A percentile compares a stretch with the other conserved stretches of the same genome.
Evolutionary conservation across 257 asterid genomes (phyloP).

Genomic region (Scutellaria barbata): DNA sequence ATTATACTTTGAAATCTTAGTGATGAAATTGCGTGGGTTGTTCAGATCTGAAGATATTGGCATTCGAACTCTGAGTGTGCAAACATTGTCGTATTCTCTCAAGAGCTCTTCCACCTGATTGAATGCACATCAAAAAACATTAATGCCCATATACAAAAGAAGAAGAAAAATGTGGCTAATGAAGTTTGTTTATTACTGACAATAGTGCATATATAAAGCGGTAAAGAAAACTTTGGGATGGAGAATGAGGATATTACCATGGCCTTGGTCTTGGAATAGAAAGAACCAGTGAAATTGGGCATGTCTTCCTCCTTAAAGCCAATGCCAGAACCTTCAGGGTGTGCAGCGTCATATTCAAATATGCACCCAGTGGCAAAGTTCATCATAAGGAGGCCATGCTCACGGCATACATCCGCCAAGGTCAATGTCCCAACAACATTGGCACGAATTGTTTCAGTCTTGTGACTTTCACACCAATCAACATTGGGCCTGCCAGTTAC

Average conservation of each 20-base stretch:
- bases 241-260: slow-evolving; percentile 61
- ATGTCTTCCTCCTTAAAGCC: slow-evolving; percentile 93
- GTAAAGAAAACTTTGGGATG: slow-evolving; percentile 7
- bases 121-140: slow-evolving; percentile 25
- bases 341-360: slow-evolving; percentile 79
- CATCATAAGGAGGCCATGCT: slow-evolving; percentile 68
- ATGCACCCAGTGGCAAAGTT: slow-evolving; percentile 97
- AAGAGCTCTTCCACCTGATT: slow-evolving; percentile 89
- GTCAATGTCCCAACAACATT: slow-evolving; percentile 92
- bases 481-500: slow-evolving; percentile 98
- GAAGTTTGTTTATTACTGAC: background rate
- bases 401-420: slow-evolving; percentile 92
- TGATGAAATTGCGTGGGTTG: slow-evolving; percentile 95
- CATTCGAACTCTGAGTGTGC: slow-evolving; percentile 96
- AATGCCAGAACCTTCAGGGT: slow-evolving; percentile 92
- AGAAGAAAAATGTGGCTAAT: background rate
- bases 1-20: slow-evolving; percentile 78
- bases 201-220: background rate
- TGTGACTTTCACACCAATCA: slow-evolving; percentile 97
- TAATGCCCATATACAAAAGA: background rate
- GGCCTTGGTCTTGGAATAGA: slow-evolving; percentile 98
- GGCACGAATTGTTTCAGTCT: slow-evolving; percentile 80
- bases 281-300: slow-evolving; percentile 89
- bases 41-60: slow-evolving; percentile 89
- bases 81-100: slow-evolving; percentile 86